Base-by-base conservation (phyloP, 192 early-diverging fungal genomes). In the Linnemannia elongata region DNA sequence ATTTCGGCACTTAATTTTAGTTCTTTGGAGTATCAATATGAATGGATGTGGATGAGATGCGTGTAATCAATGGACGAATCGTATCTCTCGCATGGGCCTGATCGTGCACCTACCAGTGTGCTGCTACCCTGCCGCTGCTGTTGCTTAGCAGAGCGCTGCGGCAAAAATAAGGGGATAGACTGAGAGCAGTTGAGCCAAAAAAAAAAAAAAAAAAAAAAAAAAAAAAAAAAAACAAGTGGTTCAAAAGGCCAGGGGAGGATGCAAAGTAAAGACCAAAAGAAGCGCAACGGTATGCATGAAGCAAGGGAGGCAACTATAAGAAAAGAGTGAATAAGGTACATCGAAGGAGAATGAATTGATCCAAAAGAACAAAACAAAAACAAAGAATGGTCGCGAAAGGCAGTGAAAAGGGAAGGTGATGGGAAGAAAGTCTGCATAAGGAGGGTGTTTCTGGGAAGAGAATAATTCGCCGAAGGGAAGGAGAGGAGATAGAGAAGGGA, bases 371-470 rank as follows among this genome's bases (percentile, higher is more conserved):
- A 45, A 77, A 39, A 41, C 22, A 76, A 42, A 41, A 39, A 38
- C 24, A 20, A 76, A 44, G n/a, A 57, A 57, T 2, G 17, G 55
- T 9, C 6, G 8, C 27, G 27, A 1, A 27, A 66, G 27, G 27
- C 3, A 30, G 33, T 9, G 60, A 35, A 33, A 15, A 15, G 60
- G n/a, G 60, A 77, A 35, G 30, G 76, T 42, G 18, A 77, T 39
- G 63, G 76, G 44, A 27, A 78, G 77, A 71, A 68, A 77, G 24
- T 44, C 35, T 42, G 27, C 52, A 57, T 75, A 41, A 49, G 18
- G 44, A 49, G 35, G 45, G 17, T n/a, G 42, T 74, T 74, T 22
- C 30, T 66, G 57, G 39, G 38, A 66, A 4, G 27, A 71, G 35
- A 33, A 71, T 44, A 74, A 74, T 42, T 44, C 30, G 12, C 45